Base-by-base conservation (phyloP, 306 rosid genomes). In the Benincasa hispida region DNA sequence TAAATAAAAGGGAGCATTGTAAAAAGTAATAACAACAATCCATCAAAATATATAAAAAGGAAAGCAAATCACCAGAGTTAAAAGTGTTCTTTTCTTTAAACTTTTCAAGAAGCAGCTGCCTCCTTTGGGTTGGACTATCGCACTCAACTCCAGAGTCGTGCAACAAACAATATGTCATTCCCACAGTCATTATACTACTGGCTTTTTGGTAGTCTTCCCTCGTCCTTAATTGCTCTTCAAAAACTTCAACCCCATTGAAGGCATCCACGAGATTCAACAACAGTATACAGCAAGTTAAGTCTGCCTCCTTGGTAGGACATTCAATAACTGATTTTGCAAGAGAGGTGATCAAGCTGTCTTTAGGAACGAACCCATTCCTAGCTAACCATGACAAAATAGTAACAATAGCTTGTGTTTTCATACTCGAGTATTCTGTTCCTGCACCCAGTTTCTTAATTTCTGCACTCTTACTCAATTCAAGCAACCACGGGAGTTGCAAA, bases 301-400 rank as follows among this genome's bases (percentile, higher is more conserved):
- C 92, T 82, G 88, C 92, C 80, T 87, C 97, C 86, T 89, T 90
- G 4, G 88, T 89, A 69, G 96, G 96, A 27, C 86, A 88, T 48
- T 90, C 92, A 88, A 92, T 82, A 68, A 87, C 75, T 67, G 96
- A 88, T 85, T 89, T 89, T 79, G 95, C 99, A 72, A 94, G 85
- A 76, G 96, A 90, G 6, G 89, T 87, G 76, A 92, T 84, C 77
- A 87, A 82, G 85, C 81, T 51, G 59, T 94, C 99, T 81, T 86
- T 87, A 15, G 99, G 99, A 62, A 96, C 88, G 83, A 94, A 89
- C 35, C 89, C 97, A 85, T 88, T 89, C 76, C 96, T 89, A 27
- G 92, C 97, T 86, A 92, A 82, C 99, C 99, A 94, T 77, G 96
- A 92, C 83, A 94, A 78, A 59, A 92, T 89, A 72, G 96, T 92